phyloP scores from a whole-genome alignment of 1,284 basidiomycete genomes.

The Thelephora terrestris region DNA sequence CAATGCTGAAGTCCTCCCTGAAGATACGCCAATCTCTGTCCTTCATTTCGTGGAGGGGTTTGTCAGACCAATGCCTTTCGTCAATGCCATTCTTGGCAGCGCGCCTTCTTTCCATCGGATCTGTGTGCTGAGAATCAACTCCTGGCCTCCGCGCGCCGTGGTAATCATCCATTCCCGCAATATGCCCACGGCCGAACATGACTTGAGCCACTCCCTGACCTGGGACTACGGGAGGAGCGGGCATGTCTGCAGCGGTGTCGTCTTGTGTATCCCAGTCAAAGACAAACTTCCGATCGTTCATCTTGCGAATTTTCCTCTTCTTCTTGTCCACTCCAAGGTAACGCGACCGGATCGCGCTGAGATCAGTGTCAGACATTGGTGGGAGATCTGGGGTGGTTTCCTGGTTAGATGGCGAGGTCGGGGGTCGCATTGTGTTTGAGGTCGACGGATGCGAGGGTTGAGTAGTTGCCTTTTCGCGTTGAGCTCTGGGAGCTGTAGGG shows the following conservation, averaged over 20 bases:
- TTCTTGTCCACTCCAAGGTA: constrained; percentile 90
- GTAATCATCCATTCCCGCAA: constrained; percentile 82
- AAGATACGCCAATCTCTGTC: constrained; percentile 99
- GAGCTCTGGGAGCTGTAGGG: constrained; percentile 78
- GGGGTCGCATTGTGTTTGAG: constrained; percentile 18
- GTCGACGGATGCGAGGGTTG: constrained; percentile 22
- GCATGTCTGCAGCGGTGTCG: constrained; percentile 71
- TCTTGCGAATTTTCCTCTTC: constrained; percentile 88
- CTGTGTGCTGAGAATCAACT: constrained; percentile 50
- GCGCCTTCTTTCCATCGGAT: constrained; percentile 71
- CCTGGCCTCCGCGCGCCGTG: constrained; percentile 29
- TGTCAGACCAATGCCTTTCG: constrained; percentile 97
- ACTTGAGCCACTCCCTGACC: constrained; percentile 68
- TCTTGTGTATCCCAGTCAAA: constrained; percentile 97
- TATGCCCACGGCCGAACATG: constrained; percentile 76
- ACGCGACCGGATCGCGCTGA: constrained; percentile 71
- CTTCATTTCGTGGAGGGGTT: constrained; percentile 87
- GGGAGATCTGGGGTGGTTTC: constrained; percentile 36
- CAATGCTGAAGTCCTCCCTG: constrained; percentile 95
- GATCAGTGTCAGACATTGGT: constrained; percentile 65
- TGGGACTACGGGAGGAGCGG: constrained; percentile 49
- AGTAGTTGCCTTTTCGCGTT: constrained; percentile 38
- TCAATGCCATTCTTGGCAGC: constrained; percentile 79
- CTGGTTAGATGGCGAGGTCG: constrained; percentile 24
- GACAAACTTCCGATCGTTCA: constrained; percentile 93